Evolutionary conservation across 148 eudicot species (phyloP), one percentile per base, ranked within the genome.

Genomic region (Cornus suecica): DNA sequence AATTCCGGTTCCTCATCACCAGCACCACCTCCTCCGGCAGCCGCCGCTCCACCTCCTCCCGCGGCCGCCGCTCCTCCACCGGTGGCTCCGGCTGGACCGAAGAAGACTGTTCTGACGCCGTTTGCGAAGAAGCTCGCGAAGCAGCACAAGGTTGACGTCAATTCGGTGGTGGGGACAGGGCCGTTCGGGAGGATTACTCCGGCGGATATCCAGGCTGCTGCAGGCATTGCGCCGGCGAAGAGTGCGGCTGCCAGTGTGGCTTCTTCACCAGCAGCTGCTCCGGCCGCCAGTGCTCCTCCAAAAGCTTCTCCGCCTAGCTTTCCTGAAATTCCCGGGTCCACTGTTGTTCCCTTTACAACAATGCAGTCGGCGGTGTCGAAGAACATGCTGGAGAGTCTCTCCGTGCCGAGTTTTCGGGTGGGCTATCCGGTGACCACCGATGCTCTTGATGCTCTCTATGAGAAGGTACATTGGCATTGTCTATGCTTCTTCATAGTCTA

Each of bases 61-160:
- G 62, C 79, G 2, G 64, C 23, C 13, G 51, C 80, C 8, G 22
- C 83, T 14, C 48, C 86, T 22, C 70, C 76, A 3, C 16, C 86
- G 1, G 69, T 83, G 7, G 32, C 76, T 54, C 42, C 78, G 8
- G 74, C 29, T 25, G 88, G 83, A 31, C 87, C 90, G 65, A 85
- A 80, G 77, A 88, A 88, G 83, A 79, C 83, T 20, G 94, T 88
- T 72, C 89, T 87, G 15, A 94, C 97, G 20, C 98, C 98, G 6
- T 89, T 14, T 64, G 98, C 98, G n/a, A 92, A 89, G 92, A 94
- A 94, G 71, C 78, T 94, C 73, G 98, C 98, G 41, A 94, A 94
- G 88, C 97, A 92, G 83, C 97, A 94, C 78, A 94, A 94, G 78
- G 85, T 92, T 56, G 98, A 94, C n/a, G 77, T 94, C 30, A 79